Base-by-base conservation (phyloP, 441 rosid species). In the Populus hybrid region DNA sequence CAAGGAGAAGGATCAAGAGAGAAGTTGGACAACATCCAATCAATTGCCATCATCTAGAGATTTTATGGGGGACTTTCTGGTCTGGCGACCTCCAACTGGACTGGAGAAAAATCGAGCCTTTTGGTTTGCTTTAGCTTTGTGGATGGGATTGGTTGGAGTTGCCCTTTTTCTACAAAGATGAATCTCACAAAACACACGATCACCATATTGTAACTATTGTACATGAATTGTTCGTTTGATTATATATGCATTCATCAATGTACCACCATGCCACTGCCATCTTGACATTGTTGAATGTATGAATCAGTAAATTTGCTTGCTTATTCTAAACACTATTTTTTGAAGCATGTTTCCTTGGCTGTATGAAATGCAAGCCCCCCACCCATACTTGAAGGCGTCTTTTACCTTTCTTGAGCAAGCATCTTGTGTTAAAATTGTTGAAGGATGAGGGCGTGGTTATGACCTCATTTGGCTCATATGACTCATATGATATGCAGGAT, bases 121-220 rank as follows among this genome's bases (percentile, higher is more conserved):
- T 74, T 95, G 98, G 99, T 80, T 89, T 46, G 87, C 90, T 69
- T 82, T 95, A 84, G 84, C 95, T 7, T 57, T 94, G 9, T 93
- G 99, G 99, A 76, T 95, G 18, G 91, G 92, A 69, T 88, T 95
- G 86, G 97, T 95, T 72, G 97, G 97, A 72, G 94, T 98, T 65
- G 95, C 99, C 24, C 83, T 95, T 69, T 10, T 94, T 75, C 84
- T 91, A 69, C 98, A 94, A 83, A 81, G 86, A 84, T 93, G 84
- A 94, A 82, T 70, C 30, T 6, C 36, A 32, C 66, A 42, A 2
- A 80, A n/a, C 69, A 21, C 65, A 26, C 53, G 4, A 12, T 14
- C 66, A 34, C 63, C n/a, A 10, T 71, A 71, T 67, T 74, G 67
- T 80, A 46, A 38, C 69, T 76, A 67, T 76, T 75, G 24, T 74